These are phyloP conservation scores for Rutidosis leptorrhynchoides DNA, from an alignment of 129 eudicot species.

Conservation along the genomic window DNA sequence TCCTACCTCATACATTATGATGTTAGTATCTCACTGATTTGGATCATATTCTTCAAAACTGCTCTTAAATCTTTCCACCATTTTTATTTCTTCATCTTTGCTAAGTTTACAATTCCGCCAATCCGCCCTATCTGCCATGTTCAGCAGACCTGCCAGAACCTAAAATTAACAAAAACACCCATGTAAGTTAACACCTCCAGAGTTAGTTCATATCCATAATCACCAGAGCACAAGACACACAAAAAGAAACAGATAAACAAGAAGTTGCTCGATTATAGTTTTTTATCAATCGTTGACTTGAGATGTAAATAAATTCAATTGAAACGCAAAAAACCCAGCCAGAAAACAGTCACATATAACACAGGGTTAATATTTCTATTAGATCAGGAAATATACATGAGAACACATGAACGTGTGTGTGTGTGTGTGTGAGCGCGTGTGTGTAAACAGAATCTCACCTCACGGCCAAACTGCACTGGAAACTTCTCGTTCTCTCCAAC, in stretches of 20 bases:
- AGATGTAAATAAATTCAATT: background rate
- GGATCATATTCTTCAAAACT: slow-evolving; percentile 71
- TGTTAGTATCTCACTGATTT: slow-evolving; percentile 36
- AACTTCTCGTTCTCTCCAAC: slow-evolving; percentile 83
- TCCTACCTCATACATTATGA: slow-evolving; percentile 18
- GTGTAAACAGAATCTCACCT: slow-evolving; percentile 82
- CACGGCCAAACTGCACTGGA: slow-evolving; percentile 96
- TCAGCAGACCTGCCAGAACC: slow-evolving; percentile 94
- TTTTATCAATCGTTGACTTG: background rate
- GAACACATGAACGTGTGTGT: background rate
- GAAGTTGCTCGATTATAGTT: background rate
- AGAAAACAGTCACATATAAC: background rate
- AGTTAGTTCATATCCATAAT: background rate
- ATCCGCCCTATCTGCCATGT: slow-evolving; percentile 92
- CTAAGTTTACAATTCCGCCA: slow-evolving; percentile 94
- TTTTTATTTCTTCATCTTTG: slow-evolving; percentile 83
- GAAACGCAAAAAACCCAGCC: background rate
- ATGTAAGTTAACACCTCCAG: background rate
- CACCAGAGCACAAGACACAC: background rate
- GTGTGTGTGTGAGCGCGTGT: too few species aligned
- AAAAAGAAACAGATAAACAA: background rate
- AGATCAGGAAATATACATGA: background rate
- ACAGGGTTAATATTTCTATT: background rate
- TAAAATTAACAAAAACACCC: slow-evolving; percentile 30
- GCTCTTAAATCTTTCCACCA: slow-evolving; percentile 72